Conservation (phyloP, 2,329 filamentous ascomycete genomes). For the Alternaria sp. region DNA sequence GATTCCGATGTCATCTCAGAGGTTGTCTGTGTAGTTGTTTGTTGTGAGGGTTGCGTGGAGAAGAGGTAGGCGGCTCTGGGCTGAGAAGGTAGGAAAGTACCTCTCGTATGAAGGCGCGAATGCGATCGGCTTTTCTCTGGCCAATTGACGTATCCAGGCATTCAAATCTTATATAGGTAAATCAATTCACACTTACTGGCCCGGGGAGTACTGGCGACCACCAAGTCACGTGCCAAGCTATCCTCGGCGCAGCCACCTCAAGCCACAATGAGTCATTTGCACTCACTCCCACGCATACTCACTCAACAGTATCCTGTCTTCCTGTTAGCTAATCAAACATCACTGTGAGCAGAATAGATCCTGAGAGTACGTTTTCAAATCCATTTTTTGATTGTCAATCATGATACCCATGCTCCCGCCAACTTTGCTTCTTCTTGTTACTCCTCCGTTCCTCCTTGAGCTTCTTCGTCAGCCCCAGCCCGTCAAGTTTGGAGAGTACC, state of each 20-base stretch:
- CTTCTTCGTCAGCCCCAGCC: constrained; percentile 10
- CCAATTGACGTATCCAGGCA: background rate
- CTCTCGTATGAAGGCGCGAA: background rate
- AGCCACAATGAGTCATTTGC: background rate
- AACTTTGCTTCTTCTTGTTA: background rate
- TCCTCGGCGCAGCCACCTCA: background rate
- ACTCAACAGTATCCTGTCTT: background rate
- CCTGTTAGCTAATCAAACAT: background rate
- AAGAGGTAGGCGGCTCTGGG: background rate
- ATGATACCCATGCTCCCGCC: background rate
- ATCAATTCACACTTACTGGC: background rate
- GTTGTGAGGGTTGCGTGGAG: background rate
- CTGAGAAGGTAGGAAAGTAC: background rate
- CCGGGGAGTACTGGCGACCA: background rate
- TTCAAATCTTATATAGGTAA: background rate
- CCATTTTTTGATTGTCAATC: background rate
- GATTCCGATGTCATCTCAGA: background rate
- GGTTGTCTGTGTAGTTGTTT: background rate
- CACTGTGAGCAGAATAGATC: background rate
- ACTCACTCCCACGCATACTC: background rate
- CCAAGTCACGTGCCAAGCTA: background rate
- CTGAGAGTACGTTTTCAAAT: background rate
- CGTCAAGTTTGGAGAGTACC: constrained; percentile 16
- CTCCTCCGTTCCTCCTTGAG: background rate
- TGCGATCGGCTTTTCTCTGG: background rate